Percentiles rank a stretch among this genome's conserved stretches.
Conservation (phyloP, 2,329 filamentous ascomycete genomes). For the Colletotrichum cereale region DNA sequence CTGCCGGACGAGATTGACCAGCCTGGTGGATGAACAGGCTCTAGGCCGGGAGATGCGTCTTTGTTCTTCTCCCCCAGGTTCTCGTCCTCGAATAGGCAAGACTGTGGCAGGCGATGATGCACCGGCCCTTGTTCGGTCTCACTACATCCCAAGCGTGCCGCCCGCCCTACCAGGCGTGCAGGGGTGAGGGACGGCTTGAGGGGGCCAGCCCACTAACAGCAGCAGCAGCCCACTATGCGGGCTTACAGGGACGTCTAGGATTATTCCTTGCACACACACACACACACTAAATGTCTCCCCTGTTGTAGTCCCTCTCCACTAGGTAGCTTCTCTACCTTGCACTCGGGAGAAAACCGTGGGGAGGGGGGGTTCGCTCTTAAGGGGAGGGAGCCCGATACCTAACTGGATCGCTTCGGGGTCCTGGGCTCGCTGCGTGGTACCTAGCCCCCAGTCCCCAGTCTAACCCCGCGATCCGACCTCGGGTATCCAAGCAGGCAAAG, state of each 20-base stretch:
- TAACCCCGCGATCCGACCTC: not conserved
- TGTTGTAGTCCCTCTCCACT: not conserved
- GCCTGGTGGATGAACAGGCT: not conserved
- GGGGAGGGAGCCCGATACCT: constrained; percentile 7
- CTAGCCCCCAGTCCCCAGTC: not conserved
- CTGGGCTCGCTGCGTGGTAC: not conserved
- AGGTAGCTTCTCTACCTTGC: not conserved
- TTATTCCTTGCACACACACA: not conserved
- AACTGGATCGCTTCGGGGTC: not conserved
- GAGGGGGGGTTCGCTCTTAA: not conserved
- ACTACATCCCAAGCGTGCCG: not conserved
- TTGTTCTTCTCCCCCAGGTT: not conserved
- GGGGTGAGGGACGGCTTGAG: not conserved
- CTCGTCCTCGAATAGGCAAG: not conserved
- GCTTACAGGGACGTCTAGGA: not conserved
- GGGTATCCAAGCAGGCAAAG: not conserved
- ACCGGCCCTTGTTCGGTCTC: constrained; percentile 1
- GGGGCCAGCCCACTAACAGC: not conserved
- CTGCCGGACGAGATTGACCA: not conserved
- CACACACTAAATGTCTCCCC: not conserved
- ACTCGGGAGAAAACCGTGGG: not conserved
- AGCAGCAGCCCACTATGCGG: not conserved
- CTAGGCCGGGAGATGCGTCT: not conserved
- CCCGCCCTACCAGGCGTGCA: constrained; percentile 13
- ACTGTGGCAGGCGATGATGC: not conserved